Base-by-base conservation (phyloP, 2,329 filamentous ascomycete genomes). In the Penicillium sp. region DNA sequence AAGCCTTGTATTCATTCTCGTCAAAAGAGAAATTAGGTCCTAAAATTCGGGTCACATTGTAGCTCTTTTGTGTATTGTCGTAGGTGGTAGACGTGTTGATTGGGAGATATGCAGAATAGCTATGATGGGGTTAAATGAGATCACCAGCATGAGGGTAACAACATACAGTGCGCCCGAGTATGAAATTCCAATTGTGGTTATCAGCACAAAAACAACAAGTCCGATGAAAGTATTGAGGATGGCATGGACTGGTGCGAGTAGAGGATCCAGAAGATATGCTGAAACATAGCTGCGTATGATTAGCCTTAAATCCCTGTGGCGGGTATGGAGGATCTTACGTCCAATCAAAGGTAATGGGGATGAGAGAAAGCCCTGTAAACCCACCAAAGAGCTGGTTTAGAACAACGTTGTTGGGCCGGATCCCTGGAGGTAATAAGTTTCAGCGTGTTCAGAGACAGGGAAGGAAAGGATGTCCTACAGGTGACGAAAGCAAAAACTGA, bases 401-500 rank as follows among this genome's bases (percentile, higher is more conserved):
- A 24, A 61, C 43, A 7, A 83, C 77, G 54, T 83, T 88, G 48
- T 88, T 78, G 1, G 87, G 87, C 0, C 80, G 81, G 41, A 88
- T 79, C 62, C 62, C 55, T 62, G n/a, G 16, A 41, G 16, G 5
- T 3, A 21, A 31, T 9, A 18, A 7, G 11, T 13, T 10, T 57
- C 7, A 50, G 43, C 10, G 10, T 10, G n/a, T 18, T 14, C 36
- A 10, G 3, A 8, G 36, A 21, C 3, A 24, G 24, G 45, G 11
- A 1, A 24, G 9, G 4, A 1, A 27, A 24, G 18, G 24, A 7
- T 27, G 1, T 11, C 57, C 43, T 46, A 86, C 87, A 89, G 0
- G 86, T 88, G 11, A 82, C 77, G 60, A 89, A 86, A 5, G 85
- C 84, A 60, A 89, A 88, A 7, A 86, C 80, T 54, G 83, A 86